Conservation (phyloP, 169 alveolate species). For the Eimeria falciformis region DNA sequence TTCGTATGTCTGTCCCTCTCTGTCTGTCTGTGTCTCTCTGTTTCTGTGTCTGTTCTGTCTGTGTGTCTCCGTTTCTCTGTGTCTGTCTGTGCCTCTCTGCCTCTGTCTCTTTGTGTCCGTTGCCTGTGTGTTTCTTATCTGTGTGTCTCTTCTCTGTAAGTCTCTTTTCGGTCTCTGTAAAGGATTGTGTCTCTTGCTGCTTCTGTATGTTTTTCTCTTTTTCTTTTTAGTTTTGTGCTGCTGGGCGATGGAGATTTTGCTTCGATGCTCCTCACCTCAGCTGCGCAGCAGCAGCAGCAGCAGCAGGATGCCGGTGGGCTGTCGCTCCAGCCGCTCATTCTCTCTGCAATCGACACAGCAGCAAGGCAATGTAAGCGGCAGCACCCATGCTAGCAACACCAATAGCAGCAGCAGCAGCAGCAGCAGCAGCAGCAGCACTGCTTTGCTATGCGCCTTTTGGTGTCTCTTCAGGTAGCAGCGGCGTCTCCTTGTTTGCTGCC, state of each 20-base stretch:
- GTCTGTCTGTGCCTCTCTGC: background rate
- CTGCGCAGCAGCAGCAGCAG: conserved; percentile 40
- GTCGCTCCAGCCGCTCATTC: conserved; percentile 44
- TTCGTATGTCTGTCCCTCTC: no score
- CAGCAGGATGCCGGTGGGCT: conserved; percentile 27
- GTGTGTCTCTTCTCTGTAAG: no score
- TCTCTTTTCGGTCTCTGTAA: background rate
- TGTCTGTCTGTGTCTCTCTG: no score
- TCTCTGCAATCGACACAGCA: conserved; percentile 43
- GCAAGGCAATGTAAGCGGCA: conserved; percentile 35
- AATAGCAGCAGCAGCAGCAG: background rate
- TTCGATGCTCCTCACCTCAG: background rate
- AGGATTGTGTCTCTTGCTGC: background rate
- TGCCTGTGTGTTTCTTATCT: no score
- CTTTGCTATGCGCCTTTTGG: background rate
- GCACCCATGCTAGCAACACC: background rate
- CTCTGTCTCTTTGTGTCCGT: background rate
- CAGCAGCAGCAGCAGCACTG: background rate
- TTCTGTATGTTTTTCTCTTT: background rate
- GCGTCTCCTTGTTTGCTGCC: conserved; percentile 33
- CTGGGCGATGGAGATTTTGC: conserved; percentile 27
- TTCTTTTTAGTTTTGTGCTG: conserved; percentile 2
- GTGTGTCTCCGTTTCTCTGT: background rate
- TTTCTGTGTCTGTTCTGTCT: background rate
- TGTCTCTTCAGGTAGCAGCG: conserved; percentile 26